Base-by-base conservation (phyloP, 805 yeast species). In the Cyberlindnera xylosilytica region DNA sequence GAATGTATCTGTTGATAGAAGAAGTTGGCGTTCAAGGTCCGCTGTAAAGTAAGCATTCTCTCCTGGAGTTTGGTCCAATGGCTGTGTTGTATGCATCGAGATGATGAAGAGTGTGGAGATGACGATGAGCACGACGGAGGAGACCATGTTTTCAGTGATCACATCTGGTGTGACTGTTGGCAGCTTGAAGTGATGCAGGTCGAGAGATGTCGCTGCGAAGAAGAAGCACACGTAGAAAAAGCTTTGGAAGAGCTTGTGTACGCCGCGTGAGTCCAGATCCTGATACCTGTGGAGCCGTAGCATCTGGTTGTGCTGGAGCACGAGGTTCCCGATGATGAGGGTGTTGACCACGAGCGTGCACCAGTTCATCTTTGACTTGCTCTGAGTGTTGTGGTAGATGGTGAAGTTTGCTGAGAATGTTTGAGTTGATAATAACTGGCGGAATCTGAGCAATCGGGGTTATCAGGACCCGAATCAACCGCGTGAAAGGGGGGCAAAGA, bases 11-110 rank as follows among this genome's bases (percentile, higher is more conserved):
- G 45, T 20, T 6, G 51, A 38, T 12, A 47, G 20, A 16, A 47
- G 29, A n/a, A 47, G 41, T 20, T 42, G 48, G 11, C 45, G 32
- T 10, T 47, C 51, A n/a, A 44, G 31, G 19, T 41, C 41, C 20
- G 38, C 48, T 3, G 42, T 13, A 29, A 22, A 39, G 36, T 12
- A 34, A 2, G 33, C 20, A 26, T 20, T 6, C 16, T 19, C 32
- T 13, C 20, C 33, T 5, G 27, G 3, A 23, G 4, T 12, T 24
- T 7, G 4, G 32, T 40, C 39, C 29, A 43, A 15, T 1, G 39
- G 41, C 18, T 36, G 45, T 12, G 45, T 18, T 3, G 45, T 39
- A 38, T 48, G 44, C 22, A 41, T 29, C 4, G 46, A 37, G 36
- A 48, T 34, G 27, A 48, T 45, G 44, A 41, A 44, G 11, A 36